Percentiles rank a stretch among this genome's conserved stretches.
Conservation (phyloP, 139 green algal species). For the Trebouxia sp. region DNA sequence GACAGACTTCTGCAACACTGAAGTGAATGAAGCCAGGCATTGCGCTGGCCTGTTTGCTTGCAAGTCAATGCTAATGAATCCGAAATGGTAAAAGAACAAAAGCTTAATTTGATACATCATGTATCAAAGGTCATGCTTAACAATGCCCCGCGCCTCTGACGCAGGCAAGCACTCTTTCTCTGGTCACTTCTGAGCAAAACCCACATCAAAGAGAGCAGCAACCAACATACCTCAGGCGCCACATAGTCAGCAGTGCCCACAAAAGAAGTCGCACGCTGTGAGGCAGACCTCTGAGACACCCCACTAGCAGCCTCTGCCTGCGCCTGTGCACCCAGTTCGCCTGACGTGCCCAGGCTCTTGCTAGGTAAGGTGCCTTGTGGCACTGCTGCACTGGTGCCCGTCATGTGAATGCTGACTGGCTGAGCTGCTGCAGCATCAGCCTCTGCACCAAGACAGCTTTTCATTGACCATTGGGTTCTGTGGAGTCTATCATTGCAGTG, state of each 20-base stretch:
- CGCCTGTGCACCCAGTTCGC: neutral
- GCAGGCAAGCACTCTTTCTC: no score
- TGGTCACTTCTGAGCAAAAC: neutral
- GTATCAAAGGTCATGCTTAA: no score
- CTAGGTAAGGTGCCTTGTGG: neutral
- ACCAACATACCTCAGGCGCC: conserved; percentile 64
- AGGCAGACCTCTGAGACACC: neutral
- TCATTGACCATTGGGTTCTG: no score
- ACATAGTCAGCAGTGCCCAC: conserved; percentile 92
- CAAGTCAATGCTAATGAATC: no score
- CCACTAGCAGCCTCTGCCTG: neutral
- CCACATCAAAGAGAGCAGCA: neutral
- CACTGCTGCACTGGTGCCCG: conserved; percentile 12
- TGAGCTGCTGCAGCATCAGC: neutral
- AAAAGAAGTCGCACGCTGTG: conserved; percentile 52
- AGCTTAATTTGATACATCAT: no score
- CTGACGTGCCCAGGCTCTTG: neutral
- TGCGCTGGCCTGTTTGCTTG: no score
- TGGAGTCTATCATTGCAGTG: no score
- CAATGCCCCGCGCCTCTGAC: no score
- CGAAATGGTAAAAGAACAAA: no score
- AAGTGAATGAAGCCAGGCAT: no score
- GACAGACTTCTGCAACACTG: no score
- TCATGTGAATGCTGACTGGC: conserved; percentile 1
- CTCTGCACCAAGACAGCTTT: neutral